Conservation (phyloP, 768 basidiomycete genomes). For the Lanmaoa pseudosensibilis region DNA sequence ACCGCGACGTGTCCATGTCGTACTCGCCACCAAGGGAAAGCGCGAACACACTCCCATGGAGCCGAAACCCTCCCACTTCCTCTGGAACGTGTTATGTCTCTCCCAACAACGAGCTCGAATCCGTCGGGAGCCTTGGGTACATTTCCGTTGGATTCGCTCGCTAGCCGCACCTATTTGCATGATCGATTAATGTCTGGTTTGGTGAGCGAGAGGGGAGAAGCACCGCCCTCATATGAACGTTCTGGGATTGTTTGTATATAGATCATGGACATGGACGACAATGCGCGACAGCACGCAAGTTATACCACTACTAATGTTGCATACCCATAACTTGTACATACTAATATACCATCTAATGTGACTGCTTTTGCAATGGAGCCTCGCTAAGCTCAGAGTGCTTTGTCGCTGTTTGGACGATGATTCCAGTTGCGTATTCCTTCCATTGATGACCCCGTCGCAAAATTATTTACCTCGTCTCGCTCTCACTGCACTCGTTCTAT, state of each 20-base stretch:
- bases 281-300: too few species aligned
- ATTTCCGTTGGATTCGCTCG: conserved; percentile 33
- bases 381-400: too few species aligned
- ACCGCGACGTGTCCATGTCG: conserved; percentile 46
- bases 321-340: neutral
- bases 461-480: neutral
- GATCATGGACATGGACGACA: too few species aligned
- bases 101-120: conserved; percentile 33
- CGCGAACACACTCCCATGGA: neutral
- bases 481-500: neutral
- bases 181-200: conserved; percentile 82
- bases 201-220: conserved; percentile 78
- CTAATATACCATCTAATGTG: too few species aligned
- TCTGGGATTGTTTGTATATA: neutral
- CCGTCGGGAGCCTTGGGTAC: conserved; percentile 17
- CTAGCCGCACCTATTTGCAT: conserved; percentile 54
- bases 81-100: conserved; percentile 33
- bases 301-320: neutral
- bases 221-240: conserved; percentile 57
- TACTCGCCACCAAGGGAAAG: conserved; percentile 13
- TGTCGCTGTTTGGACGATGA: too few species aligned
- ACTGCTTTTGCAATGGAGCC: too few species aligned
- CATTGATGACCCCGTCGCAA: neutral
- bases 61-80: neutral
- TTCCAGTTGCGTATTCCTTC: too few species aligned